Conservation (phyloP, 139 green algal species). For the Picochlorum sp. region DNA sequence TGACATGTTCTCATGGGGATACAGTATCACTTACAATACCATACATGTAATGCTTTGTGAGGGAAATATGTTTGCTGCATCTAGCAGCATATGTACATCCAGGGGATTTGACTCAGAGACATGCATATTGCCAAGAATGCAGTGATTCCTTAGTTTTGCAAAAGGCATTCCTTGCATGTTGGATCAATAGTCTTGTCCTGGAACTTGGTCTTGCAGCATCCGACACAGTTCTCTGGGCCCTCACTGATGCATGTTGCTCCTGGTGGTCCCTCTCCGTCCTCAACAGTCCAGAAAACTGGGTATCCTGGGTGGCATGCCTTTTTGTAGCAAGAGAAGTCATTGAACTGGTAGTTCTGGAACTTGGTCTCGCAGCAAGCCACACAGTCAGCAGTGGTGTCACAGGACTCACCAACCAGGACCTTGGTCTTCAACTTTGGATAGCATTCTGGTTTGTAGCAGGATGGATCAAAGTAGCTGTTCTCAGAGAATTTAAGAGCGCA, state of each 20-base stretch:
- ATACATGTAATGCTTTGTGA: neutral
- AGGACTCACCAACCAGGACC: neutral
- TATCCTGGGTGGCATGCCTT: neutral
- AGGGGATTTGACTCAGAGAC: too few relatives aligned
- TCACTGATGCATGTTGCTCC: neutral
- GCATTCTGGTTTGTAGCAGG: constrained; percentile 3
- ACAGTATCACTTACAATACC: constrained; percentile 5
- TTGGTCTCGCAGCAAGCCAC: neutral
- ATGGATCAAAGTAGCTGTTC: neutral
- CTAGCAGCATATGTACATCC: neutral
- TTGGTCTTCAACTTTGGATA: neutral
- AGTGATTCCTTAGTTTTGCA: neutral
- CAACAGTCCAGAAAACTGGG: neutral
- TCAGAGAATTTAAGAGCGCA: constrained; percentile 1
- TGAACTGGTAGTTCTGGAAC: neutral
- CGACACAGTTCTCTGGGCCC: neutral
- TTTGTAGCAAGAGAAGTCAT: neutral
- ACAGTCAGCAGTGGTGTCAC: neutral
- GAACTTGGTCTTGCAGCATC: neutral
- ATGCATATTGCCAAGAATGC: too few relatives aligned
- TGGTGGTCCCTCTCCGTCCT: neutral
- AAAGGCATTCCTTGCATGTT: constrained; percentile 2
- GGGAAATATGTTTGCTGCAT: neutral
- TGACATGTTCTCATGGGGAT: neutral
- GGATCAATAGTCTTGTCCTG: neutral